Conservation (phyloP, 108 stramenopile species). For the Parietichytrium sp. region DNA sequence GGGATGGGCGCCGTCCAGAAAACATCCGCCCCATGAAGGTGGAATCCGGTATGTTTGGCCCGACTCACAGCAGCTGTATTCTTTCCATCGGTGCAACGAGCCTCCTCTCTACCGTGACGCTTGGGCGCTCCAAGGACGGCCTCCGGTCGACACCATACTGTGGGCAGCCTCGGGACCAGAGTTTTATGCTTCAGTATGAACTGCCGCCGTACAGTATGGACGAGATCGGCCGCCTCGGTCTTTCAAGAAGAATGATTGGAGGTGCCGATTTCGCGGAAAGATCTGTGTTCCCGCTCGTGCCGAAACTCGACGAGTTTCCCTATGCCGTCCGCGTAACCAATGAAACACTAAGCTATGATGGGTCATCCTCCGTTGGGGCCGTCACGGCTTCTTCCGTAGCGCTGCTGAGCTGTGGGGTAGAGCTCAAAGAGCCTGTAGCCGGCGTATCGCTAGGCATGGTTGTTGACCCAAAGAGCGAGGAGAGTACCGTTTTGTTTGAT, state of each 20-base stretch:
- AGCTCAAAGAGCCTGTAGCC: constrained; percentile 71
- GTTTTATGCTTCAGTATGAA: constrained; percentile 78
- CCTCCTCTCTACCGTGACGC: constrained; percentile 71
- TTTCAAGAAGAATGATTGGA: constrained; percentile 72
- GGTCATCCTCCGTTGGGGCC: constrained; percentile 76
- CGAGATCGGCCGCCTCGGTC: constrained; percentile 51
- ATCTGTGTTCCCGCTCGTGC: constrained; percentile 72
- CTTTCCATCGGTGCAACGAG: constrained; percentile 80
- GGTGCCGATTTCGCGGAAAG: constrained; percentile 83
- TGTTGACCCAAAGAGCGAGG: neutral
- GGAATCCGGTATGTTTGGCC: neutral
- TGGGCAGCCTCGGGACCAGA: neutral
- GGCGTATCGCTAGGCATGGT: constrained; percentile 80
- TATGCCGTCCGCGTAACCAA: constrained; percentile 77
- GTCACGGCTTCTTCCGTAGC: constrained; percentile 74
- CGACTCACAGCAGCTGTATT: constrained; percentile 73
- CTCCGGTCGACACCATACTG: neutral
- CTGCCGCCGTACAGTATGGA: constrained; percentile 78
- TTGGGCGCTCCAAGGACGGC: constrained; percentile 41
- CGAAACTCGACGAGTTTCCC: constrained; percentile 64
- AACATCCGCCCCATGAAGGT: neutral
- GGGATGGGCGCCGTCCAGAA: neutral
- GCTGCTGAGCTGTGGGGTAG: constrained; percentile 84
- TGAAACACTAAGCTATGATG: constrained; percentile 78
- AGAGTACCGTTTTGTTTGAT: constrained; percentile 69